A percentile compares a stretch with the other conserved stretches of the same genome.
phyloP scores from a whole-genome alignment of 2,329 filamentous ascomycete species.

The Escovopsis sp. region DNA sequence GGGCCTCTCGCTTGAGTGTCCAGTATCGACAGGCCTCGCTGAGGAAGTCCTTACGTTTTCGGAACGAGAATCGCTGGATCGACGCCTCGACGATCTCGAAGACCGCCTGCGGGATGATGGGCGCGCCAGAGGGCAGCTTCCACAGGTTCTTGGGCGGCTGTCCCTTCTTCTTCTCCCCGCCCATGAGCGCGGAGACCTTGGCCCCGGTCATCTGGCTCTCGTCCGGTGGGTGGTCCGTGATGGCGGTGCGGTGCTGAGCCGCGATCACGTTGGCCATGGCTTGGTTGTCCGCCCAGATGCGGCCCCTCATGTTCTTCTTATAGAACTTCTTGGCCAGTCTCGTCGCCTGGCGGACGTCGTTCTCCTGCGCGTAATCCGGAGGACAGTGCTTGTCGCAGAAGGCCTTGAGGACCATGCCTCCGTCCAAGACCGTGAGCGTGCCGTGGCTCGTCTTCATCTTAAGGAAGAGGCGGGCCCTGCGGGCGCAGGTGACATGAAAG shows the following conservation, averaged over 20 bases:
- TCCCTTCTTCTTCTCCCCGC: constrained; percentile 64
- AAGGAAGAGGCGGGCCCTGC: constrained; percentile 71
- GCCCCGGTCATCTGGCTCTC: constrained; percentile 73
- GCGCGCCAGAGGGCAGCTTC: constrained; percentile 88
- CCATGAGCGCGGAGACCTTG: constrained; percentile 60
- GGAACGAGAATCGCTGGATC: constrained; percentile 61
- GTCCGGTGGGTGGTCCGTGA: constrained; percentile 58
- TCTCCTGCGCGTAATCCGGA: constrained; percentile 72
- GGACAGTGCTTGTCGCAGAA: constrained; percentile 95
- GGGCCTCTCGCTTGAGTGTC: constrained; percentile 89
- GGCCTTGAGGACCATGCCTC: constrained; percentile 74
- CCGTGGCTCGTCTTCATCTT: constrained; percentile 94
- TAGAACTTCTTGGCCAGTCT: constrained; percentile 79
- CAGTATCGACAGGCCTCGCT: constrained; percentile 93
- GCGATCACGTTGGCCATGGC: constrained; percentile 66
- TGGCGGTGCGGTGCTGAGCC: constrained; percentile 49
- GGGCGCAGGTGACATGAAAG: constrained; percentile 92
- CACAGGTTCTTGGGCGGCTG: constrained; percentile 36
- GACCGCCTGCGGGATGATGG: constrained; percentile 79
- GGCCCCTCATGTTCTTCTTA: constrained; percentile 72
- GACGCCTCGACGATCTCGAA: constrained; percentile 75
- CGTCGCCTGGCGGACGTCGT: constrained; percentile 66
- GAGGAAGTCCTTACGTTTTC: constrained; percentile 82
- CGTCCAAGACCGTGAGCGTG: constrained; percentile 58
- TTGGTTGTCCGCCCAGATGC: constrained; percentile 85